Conservation (phyloP, 2,329 filamentous ascomycete genomes). For the Fusarium clavum region DNA sequence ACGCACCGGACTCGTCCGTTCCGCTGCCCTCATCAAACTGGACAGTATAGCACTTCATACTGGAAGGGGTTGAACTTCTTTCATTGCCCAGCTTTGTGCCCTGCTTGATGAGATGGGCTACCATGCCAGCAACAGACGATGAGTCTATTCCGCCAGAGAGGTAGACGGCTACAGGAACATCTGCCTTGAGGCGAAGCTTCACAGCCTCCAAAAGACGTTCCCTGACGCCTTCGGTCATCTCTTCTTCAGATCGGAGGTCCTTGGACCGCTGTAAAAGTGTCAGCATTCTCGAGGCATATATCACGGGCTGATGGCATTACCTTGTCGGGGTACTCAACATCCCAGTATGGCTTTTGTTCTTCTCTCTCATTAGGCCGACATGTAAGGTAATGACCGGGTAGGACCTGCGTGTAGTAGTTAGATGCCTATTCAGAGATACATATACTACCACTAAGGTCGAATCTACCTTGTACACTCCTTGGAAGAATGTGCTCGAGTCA, state of each 20-base stretch:
- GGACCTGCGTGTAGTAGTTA: background rate
- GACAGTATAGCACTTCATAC: constrained; percentile 9
- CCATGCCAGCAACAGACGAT: constrained; percentile 4
- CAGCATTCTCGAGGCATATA: too few species aligned
- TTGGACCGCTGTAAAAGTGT: background rate
- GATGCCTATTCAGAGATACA: fast-evolving
- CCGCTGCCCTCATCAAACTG: constrained; percentile 4
- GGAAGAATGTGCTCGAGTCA: background rate
- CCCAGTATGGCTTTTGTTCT: constrained; percentile 6
- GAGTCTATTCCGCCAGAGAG: constrained; percentile 4
- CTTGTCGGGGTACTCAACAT: constrained; percentile 10
- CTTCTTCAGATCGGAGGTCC: background rate
- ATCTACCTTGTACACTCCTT: background rate
- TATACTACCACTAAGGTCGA: too few species aligned
- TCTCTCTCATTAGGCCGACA: background rate
- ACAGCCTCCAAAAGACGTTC: constrained; percentile 2
- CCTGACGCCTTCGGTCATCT: background rate
- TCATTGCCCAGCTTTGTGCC: constrained; percentile 1
- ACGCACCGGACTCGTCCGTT: background rate
- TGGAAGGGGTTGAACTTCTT: background rate
- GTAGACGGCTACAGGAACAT: constrained; percentile 9
- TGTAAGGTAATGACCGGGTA: background rate
- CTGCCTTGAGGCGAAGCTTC: background rate
- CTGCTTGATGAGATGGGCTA: constrained; percentile 3
- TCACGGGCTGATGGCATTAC: background rate